These are phyloP conservation scores for Pseudocercospora pini-densiflorae DNA, from an alignment of 2,329 filamentous ascomycete species.

Conservation along the genomic window DNA sequence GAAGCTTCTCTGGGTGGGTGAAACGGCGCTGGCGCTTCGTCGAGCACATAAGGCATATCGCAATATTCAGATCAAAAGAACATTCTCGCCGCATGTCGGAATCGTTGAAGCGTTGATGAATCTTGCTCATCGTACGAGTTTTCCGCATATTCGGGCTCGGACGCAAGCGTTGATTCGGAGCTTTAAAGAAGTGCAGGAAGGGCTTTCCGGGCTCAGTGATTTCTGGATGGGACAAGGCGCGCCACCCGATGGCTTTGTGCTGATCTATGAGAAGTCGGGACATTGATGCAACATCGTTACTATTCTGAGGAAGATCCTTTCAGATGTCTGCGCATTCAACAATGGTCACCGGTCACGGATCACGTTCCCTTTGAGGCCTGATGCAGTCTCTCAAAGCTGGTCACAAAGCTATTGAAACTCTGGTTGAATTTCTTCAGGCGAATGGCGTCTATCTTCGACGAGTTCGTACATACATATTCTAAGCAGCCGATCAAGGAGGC, in stretches of 20 bases:
- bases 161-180: background rate
- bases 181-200: conserved; percentile 9
- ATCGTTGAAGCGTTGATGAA: background rate
- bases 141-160: background rate
- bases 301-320: no score
- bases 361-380: no score
- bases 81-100: conserved; percentile 4
- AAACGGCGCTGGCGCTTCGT: background rate
- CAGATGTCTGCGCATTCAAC: no score
- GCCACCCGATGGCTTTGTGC: background rate
- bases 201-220: background rate
- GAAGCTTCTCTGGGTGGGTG: background rate
- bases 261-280: background rate
- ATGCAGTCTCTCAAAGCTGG: no score
- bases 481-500: no score
- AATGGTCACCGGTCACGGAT: no score
- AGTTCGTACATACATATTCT: no score
- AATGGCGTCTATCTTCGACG: no score
- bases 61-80: background rate
- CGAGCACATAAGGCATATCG: background rate
- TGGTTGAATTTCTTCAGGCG: no score
- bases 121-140: background rate
- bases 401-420: no score
- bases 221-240: background rate
- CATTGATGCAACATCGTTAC: background rate